Base-by-base conservation (phyloP, 2,329 filamentous ascomycete genomes). In the Ophiostoma piceae region DNA sequence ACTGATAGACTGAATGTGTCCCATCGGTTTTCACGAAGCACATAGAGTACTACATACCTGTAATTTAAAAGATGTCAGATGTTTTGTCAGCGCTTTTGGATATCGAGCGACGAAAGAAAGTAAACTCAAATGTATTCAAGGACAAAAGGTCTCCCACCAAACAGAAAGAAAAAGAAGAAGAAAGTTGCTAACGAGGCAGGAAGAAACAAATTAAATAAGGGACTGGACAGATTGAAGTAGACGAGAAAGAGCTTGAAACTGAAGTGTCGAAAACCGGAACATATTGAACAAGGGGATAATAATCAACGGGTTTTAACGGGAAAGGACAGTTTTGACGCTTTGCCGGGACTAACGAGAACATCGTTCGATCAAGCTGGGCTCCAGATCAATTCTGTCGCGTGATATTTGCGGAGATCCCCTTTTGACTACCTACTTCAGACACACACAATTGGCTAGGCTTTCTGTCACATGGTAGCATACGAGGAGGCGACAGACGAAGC, bases 321-420 rank as follows among this genome's bases (percentile, higher is more conserved):
- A 65, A 19, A 26, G 19, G 35, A 22, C 14, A 9, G 11, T 41
- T 14, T 57, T 35, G 60, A 65, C 35, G 16, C 62, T 39, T 22
- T 32, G 54, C 54, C 54, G 32, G 54, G 32, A 41, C 62, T 39
- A 22, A 39, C n/a, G 11, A 39, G 12, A 39, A 39, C 16, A 39
- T 65, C 62, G 62, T 65, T 65, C 62, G 62, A 65, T 22, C 62
- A 39, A 35, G 62, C 35, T 65, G 62, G n/a, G 62, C 35, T 65
- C 62, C 62, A 65, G 62, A 65, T 22, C 62, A 41, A 22, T 22
- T 22, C 62, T 41, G 35, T 39, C 62, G 62, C 62, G 62, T 65
- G 62, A 39, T 65, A 65, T 39, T 65, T 65, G 62, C 62, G 62
- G 62, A 22, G 62, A 65, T 26, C 62, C 19, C 16, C 35, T 65